Base-by-base conservation (phyloP, 305 asterid genomes). In the Striga hermonthica region DNA sequence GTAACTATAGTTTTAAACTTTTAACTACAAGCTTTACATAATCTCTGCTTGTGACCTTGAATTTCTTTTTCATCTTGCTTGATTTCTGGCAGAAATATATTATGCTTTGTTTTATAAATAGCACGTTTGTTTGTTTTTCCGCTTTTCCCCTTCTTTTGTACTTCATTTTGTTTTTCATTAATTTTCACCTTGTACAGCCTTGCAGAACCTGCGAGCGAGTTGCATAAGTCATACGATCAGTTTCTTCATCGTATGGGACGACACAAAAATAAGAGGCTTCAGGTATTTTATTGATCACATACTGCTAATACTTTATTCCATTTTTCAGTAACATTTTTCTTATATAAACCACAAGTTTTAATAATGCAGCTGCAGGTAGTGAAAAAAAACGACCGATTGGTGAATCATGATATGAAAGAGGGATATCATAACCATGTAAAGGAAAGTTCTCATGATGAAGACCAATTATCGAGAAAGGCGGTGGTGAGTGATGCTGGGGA, bases 131-230 rank as follows among this genome's bases (percentile, higher is more conserved):
- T 47, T 6, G 11, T 5, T 11, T 47, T 48, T 43, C n/a, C 9
- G 7, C 14, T 12, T 48, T 13, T 48, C 16, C 1, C 8, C 6
- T 1, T 47, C 60, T 8, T 59, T 65, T 60, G 50, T 58, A 44
- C 31, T 50, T 13, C 70, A 11, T 28, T 49, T 66, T 47, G 47
- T 45, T 43, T 57, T 67, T 47, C 34, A 52, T 15, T 68, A 7
- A 39, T 41, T 68, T 39, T 45, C 62, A 39, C 69, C 69, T 60
- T 60, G 40, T 74, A 61, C 87, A 91, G 98, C 80, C 91, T 85
- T 75, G 96, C 96, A 9, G 96, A 91, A 81, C 95, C 98, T 69
- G 85, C 76, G 36, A 85, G 78, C 60, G 95, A 87, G 84, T 68
- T 91, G 85, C 95, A 85, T 63, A 91, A 84, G 74, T 82, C 96